A percentile compares a stretch with the other conserved stretches of the same genome.
Evolutionary conservation across 176 grass and related monocot species (phyloP).

Genomic region (Aegilops longissima): DNA sequence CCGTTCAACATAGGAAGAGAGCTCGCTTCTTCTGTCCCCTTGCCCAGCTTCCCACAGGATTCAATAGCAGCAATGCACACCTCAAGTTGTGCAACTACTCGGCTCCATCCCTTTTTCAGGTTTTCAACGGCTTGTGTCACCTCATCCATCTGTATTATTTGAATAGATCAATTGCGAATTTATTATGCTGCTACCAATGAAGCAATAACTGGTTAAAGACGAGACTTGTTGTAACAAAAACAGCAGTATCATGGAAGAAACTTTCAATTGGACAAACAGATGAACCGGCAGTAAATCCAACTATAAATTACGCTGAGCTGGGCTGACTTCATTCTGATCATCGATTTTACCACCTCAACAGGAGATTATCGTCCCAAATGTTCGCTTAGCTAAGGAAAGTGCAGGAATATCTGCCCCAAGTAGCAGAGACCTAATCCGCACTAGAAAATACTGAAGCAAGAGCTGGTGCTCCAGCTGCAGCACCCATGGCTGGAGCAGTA

Average conservation of each 20-base stretch:
- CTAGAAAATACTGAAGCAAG: background rate
- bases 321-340: background rate
- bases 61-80: conserved; percentile 46
- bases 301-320: background rate
- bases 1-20: conserved; percentile 62
- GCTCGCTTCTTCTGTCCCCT: conserved; percentile 56
- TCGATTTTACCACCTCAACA: background rate
- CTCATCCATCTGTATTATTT: conserved; percentile 55
- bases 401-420: background rate
- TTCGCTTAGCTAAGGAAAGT: background rate
- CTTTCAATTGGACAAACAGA: background rate
- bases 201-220: background rate
- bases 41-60: conserved; percentile 50
- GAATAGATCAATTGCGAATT: background rate
- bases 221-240: background rate
- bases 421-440: background rate
- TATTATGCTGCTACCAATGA: background rate
- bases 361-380: background rate
- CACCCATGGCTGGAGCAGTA: background rate
- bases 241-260: background rate
- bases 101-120: conserved; percentile 67
- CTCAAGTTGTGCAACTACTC: conserved; percentile 41
- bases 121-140: conserved; percentile 58
- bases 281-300: background rate
- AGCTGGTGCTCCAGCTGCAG: background rate